Evolutionary conservation across 2,329 filamentous ascomycete genomes (phyloP).

Genomic region (Sporothrix pallida): DNA sequence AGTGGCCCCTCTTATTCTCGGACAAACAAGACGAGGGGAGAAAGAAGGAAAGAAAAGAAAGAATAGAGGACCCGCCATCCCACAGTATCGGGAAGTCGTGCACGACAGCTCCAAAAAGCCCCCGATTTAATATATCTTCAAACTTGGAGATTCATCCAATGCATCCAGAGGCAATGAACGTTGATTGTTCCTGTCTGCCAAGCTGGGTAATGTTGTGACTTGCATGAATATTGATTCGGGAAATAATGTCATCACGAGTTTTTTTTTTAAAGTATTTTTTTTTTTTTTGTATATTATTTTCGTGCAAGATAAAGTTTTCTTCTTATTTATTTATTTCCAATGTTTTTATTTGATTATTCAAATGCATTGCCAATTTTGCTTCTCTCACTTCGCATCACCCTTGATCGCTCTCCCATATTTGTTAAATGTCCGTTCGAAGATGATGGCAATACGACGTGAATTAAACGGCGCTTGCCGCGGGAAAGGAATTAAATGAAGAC

Average conservation of each 20-base stretch:
- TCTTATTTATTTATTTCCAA: neutral
- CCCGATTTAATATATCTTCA: conserved; percentile 4
- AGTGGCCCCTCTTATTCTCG: neutral
- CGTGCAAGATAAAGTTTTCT: neutral
- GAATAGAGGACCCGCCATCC: conserved; percentile 21
- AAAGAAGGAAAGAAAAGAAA: neutral
- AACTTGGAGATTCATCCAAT: neutral
- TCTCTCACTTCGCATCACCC: too few species aligned
- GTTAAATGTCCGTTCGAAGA: neutral
- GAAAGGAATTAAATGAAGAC: neutral
- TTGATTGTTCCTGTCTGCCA: neutral
- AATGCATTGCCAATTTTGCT: too few species aligned
- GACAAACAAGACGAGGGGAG: neutral
- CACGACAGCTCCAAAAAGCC: conserved; percentile 20
- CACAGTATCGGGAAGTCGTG: neutral
- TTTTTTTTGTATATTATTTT: neutral
- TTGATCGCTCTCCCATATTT: too few species aligned
- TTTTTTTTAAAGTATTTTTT: neutral
- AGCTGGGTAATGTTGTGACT: neutral
- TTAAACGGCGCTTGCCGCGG: conserved; percentile 19
- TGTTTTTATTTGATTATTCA: too few species aligned
- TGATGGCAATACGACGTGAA: neutral
- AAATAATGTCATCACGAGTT: neutral
- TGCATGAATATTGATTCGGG: neutral
- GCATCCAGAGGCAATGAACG: neutral